Percentiles rank a stretch among this genome's conserved stretches.
These are phyloP conservation scores for Pisolithus tinctorius DNA, from an alignment of 768 basidiomycete genomes.

Conservation along the genomic window DNA sequence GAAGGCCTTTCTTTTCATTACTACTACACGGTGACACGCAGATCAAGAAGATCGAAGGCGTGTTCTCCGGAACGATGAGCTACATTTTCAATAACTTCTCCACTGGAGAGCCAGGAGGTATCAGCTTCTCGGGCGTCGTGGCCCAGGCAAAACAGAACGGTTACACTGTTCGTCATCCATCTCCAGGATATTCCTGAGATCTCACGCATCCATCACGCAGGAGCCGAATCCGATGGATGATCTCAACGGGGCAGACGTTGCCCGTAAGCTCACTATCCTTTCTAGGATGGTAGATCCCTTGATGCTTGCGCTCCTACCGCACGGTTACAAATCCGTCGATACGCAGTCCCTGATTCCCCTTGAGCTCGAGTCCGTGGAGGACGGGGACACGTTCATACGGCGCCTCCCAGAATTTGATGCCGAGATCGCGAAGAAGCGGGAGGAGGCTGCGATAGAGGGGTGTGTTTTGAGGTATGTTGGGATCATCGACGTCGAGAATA, in stretches of 20 bases:
- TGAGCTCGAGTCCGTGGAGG: conserved; percentile 55
- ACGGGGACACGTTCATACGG: conserved; percentile 78
- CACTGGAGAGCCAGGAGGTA: conserved; percentile 58
- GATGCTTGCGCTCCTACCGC: conserved; percentile 47
- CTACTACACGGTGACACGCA: conserved; percentile 17
- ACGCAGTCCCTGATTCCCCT: conserved; percentile 84
- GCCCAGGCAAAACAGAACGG: conserved; percentile 84
- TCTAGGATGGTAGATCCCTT: conserved; percentile 60
- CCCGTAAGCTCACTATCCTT: conserved; percentile 93
- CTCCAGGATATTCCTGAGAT: neutral
- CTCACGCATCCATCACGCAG: conserved; percentile 31
- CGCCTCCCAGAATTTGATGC: conserved; percentile 78
- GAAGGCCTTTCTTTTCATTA: neutral
- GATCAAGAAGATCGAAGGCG: conserved; percentile 92
- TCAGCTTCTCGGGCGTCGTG: conserved; percentile 85
- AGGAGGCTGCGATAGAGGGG: conserved; percentile 70
- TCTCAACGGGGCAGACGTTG: conserved; percentile 94
- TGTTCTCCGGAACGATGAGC: conserved; percentile 95
- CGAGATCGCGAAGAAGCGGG: conserved; percentile 69
- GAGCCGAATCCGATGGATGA: conserved; percentile 98
- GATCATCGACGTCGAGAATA: conserved; percentile 74
- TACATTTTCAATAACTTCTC: conserved; percentile 99
- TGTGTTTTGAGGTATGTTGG: conserved; percentile 91
- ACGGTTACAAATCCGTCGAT: conserved; percentile 73
- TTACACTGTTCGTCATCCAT: conserved; percentile 60